Conservation (phyloP, 805 yeast species). For the Citeromyces nyonsensis region DNA sequence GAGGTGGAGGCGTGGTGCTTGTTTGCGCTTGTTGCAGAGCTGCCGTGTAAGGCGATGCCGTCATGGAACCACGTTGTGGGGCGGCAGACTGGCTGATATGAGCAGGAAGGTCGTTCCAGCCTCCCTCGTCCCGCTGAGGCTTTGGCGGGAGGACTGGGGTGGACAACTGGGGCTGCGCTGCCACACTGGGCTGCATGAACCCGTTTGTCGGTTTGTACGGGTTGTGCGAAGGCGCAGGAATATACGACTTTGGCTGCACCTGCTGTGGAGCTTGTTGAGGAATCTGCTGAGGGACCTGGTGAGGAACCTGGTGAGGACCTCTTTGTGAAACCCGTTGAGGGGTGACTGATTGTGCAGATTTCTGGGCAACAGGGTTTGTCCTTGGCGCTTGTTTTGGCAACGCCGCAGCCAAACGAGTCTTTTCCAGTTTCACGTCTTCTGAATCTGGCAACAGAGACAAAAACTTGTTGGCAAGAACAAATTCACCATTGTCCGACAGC, state of each 20-base stretch:
- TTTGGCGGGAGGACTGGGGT: constrained; percentile 7
- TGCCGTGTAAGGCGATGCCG: constrained; percentile 9
- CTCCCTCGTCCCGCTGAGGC: constrained; percentile 32
- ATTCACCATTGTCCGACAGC: constrained; percentile 70
- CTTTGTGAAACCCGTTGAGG: too few relatives aligned
- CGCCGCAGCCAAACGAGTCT: constrained; percentile 67
- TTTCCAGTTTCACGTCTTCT: constrained; percentile 56
- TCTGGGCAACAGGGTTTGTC: too few relatives aligned
- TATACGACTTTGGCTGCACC: constrained; percentile 1
- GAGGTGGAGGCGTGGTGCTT: constrained; percentile 6
- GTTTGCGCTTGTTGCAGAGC: constrained; percentile 9
- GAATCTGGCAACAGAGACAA: constrained; percentile 60
- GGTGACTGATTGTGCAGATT: too few relatives aligned
- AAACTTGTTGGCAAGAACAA: constrained; percentile 64
- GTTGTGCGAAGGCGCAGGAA: constrained; percentile 10
- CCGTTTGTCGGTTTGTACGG: too few relatives aligned
- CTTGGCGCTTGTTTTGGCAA: too few relatives aligned
- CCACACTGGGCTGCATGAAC: too few relatives aligned
- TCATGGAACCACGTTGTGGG: constrained; percentile 10
- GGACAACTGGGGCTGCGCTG: constrained; percentile 4
- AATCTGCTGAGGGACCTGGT: too few relatives aligned
- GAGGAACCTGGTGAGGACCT: too few relatives aligned
- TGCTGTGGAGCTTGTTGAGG: constrained; percentile 1
- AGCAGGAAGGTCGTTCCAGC: constrained; percentile 61
- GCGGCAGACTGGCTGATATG: constrained; percentile 5